phyloP scores from a whole-genome alignment of 2,329 filamentous ascomycete genomes.

The Fragosphaeria purpurea region DNA sequence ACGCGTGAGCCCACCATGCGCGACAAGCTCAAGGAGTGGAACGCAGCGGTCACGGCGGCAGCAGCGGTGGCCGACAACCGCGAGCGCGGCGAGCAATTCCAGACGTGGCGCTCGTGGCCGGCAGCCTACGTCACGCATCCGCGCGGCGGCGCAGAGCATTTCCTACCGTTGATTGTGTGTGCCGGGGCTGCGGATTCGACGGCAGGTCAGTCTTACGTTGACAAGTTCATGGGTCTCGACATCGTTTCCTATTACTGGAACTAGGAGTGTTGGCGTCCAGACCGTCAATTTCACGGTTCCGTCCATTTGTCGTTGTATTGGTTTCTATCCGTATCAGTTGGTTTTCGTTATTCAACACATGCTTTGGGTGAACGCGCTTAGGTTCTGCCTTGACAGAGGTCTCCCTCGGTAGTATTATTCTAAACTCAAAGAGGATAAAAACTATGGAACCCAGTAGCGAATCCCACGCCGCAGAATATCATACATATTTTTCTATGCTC shows the following conservation, averaged over 20 bases:
- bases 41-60: conserved; percentile 32
- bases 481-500: too few species aligned
- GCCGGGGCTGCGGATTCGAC: conserved; percentile 38
- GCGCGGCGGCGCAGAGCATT: conserved; percentile 43
- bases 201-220: conserved; percentile 34
- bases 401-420: too few species aligned
- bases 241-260: conserved; percentile 49
- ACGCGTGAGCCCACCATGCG: conserved; percentile 16
- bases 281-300: too few species aligned
- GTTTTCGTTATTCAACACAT: too few species aligned
- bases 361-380: too few species aligned
- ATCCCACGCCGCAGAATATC: too few species aligned
- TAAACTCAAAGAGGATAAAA: too few species aligned
- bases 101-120: conserved; percentile 36
- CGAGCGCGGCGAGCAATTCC: conserved; percentile 30
- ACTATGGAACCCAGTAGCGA: too few species aligned
- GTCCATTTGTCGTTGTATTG: too few species aligned
- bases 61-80: conserved; percentile 22
- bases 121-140: conserved; percentile 45
- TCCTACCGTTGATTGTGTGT: conserved; percentile 48
- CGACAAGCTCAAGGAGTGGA: conserved; percentile 31
- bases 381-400: too few species aligned
- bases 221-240: conserved; percentile 37
- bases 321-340: too few species aligned
- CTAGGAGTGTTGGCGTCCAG: neutral